phyloP scores from a whole-genome alignment of 805 yeast species.

The Kodamaea sagamina region DNA sequence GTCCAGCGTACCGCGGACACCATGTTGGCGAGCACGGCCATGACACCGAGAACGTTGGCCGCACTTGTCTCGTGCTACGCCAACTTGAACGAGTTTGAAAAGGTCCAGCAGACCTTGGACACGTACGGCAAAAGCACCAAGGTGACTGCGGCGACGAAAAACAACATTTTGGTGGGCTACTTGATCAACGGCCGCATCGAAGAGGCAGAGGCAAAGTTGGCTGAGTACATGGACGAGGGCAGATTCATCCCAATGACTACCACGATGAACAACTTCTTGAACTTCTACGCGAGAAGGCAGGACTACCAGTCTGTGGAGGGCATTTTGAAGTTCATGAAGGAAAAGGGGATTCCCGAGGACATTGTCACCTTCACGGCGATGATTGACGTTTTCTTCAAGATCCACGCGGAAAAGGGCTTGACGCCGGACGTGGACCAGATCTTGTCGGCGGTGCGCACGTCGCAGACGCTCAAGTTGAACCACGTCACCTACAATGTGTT shows the following conservation, averaged over 20 bases:
- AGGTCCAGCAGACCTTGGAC: constrained; percentile 44
- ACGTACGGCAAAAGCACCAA: constrained; percentile 28
- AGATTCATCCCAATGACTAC: constrained; percentile 46
- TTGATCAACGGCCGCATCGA: constrained; percentile 38
- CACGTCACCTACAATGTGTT: constrained; percentile 52
- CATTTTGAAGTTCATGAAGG: constrained; percentile 46
- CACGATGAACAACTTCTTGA: constrained; percentile 55
- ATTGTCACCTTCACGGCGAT: constrained; percentile 63
- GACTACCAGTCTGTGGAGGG: constrained; percentile 52
- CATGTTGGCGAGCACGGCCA: constrained; percentile 28
- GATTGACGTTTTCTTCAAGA: constrained; percentile 54
- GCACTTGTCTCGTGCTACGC: constrained; percentile 48
- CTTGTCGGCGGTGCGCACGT: constrained; percentile 41
- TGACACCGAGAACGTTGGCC: constrained; percentile 52
- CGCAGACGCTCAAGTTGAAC: constrained; percentile 37
- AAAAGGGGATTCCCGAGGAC: constrained; percentile 50
- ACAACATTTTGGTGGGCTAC: constrained; percentile 49
- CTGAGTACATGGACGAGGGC: constrained; percentile 35
- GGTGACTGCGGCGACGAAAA: constrained; percentile 42
- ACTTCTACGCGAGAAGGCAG: constrained; percentile 39
- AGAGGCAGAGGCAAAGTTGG: constrained; percentile 48
- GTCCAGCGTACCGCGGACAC: constrained; percentile 28
- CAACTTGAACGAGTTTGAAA: constrained; percentile 39
- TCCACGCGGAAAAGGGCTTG: constrained; percentile 44
- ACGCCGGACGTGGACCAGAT: constrained; percentile 43